Evolutionary conservation across 192 early-diverging fungal species (phyloP).

Genomic region (Mortierella antarctica): DNA sequence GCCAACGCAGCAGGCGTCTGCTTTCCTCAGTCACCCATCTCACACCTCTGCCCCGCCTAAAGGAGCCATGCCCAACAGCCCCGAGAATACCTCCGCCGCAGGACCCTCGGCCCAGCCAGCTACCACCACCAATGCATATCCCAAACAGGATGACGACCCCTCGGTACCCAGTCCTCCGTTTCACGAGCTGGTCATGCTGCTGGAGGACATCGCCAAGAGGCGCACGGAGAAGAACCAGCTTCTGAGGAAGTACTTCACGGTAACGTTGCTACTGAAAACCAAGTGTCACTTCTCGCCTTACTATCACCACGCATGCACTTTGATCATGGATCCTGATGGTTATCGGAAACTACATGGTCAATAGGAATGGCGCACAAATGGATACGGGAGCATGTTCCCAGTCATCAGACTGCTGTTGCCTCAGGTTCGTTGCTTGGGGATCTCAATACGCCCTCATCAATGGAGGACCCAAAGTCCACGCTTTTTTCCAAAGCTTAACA

Average conservation of each 20-base stretch:
- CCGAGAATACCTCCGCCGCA: background rate
- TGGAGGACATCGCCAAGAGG: conserved; percentile 39
- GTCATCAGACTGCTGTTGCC: conserved; percentile 54
- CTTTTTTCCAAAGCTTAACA: background rate
- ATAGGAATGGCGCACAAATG: conserved; percentile 44
- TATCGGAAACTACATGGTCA: background rate
- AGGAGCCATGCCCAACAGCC: too few species aligned
- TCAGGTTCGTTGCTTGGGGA: conserved; percentile 21
- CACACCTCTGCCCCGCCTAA: too few species aligned
- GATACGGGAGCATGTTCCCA: conserved; percentile 45
- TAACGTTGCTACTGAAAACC: background rate
- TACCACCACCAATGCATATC: too few species aligned
- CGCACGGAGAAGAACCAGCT: conserved; percentile 21
- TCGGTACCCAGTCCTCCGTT: conserved; percentile 36
- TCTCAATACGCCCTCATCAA: background rate
- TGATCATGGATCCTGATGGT: background rate
- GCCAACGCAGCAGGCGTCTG: too few species aligned
- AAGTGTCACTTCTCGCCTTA: background rate
- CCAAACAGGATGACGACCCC: conserved; percentile 17
- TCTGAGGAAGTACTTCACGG: conserved; percentile 19
- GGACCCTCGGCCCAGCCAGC: background rate
- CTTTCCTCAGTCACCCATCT: too few species aligned
- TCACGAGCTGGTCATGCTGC: conserved; percentile 44
- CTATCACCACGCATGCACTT: background rate
- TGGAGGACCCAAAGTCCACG: background rate